Evolutionary conservation across 352 stramenopile species (phyloP), one percentile per base, ranked within the genome.

Genomic region (Paralagenidium karlingii): DNA sequence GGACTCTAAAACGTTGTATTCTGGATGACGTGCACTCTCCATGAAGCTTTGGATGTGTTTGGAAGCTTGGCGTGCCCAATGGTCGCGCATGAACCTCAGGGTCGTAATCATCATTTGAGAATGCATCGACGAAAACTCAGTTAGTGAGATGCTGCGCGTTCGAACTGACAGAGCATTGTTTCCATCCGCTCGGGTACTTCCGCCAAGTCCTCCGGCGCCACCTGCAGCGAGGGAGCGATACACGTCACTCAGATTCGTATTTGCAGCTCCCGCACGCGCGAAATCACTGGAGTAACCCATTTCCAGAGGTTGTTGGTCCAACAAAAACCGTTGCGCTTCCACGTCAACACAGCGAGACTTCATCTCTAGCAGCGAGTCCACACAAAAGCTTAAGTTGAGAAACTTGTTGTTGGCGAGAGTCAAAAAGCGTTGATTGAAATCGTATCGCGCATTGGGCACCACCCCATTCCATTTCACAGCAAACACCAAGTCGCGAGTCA

Each of bases 21-120:
- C 30, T 2, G 59, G 55, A 30, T 83, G 55, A 22, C 79, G 54
- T 5, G 58, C 68, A 28, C 64, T 53, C 0, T 45, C 54, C n/a
- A 84, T 60, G 29, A 85, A 71, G 20, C 59, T 40, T 31, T 87
- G 70, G 19, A 92, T 87, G 1, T 67, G 58, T 32, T 89, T 89
- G 10, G 75, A 68, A 1, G 69, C 71, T 11, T 74, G 46, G 5
- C 75, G 55, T 11, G 70, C 86, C 73, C 75, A 88, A 38, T 63
- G 68, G 49, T 92, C 75, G 0, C 78, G 70, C 61, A 92, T 87
- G 34, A 58, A 84, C 0, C 78, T 61, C 37, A 89, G 43, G 10
- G 74, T 57, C 0, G 71, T 68, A 40, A 88, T 68, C 30, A 55
- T 83, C 52, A 84, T 69, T 44, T 87, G 75, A 0, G 51, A 53